These are phyloP conservation scores for Chlamydomonas sphaeroides DNA, from an alignment of 139 green algal species.

Conservation along the genomic window DNA sequence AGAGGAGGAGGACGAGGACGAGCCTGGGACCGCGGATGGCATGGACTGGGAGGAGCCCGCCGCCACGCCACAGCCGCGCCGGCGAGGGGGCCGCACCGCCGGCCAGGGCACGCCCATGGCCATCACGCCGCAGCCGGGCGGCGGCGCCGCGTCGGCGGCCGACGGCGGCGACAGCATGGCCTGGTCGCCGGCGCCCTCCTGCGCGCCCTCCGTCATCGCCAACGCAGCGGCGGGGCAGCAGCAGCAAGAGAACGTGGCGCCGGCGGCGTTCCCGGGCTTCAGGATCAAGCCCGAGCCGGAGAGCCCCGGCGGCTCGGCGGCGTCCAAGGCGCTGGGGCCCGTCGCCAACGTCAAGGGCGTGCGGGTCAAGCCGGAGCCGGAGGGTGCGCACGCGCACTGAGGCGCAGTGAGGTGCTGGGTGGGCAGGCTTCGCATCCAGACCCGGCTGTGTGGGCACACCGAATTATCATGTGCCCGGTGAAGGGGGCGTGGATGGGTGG, in stretches of 20 bases:
- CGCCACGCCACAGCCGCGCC: not conserved
- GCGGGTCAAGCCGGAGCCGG: slow-evolving; percentile 19
- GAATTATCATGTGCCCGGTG: too few species aligned
- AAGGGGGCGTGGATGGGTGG: too few species aligned
- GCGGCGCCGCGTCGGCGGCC: not conserved
- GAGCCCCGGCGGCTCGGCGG: not conserved
- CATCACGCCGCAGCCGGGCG: slow-evolving; percentile 7
- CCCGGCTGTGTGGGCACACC: too few species aligned
- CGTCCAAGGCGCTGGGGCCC: not conserved
- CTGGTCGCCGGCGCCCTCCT: slow-evolving; percentile 11
- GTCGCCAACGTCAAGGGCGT: not conserved
- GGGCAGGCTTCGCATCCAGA: too few species aligned
- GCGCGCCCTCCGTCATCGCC: too few species aligned
- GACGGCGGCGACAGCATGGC: slow-evolving; percentile 22
- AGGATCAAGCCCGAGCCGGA: slow-evolving; percentile 30
- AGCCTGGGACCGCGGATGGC: not conserved
- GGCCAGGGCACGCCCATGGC: slow-evolving; percentile 30
- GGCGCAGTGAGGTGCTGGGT: too few species aligned
- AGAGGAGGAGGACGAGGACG: slow-evolving; percentile 2
- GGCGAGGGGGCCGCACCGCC: not conserved
- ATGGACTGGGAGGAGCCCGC: not conserved
- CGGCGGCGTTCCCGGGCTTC: not conserved
- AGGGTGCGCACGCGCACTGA: too few species aligned
- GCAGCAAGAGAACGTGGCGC: not conserved
- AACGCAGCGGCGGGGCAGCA: not conserved